Conservation (phyloP, 192 early-diverging fungal genomes). For the Podila clonocystis region DNA sequence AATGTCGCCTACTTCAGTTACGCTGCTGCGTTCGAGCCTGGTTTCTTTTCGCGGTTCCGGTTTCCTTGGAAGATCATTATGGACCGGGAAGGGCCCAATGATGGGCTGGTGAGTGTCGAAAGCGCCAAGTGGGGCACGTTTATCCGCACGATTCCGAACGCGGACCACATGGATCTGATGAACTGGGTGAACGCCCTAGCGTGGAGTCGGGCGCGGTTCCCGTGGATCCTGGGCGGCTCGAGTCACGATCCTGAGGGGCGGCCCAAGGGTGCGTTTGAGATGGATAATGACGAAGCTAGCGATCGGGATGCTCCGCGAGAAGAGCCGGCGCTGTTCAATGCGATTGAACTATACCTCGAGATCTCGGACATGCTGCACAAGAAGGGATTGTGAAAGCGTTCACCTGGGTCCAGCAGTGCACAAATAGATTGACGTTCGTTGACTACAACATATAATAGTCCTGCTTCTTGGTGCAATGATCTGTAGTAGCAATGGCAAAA, state of each 20-base stretch:
- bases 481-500: no score
- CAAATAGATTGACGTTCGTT: no score
- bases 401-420: no score
- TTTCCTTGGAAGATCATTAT: conserved; percentile 84
- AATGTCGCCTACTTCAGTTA: conserved; percentile 84
- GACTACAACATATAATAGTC: no score
- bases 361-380: conserved; percentile 44
- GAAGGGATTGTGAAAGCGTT: conserved; percentile 21
- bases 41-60: conserved; percentile 75
- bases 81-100: conserved; percentile 87
- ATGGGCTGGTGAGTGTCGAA: conserved; percentile 90
- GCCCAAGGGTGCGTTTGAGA: conserved; percentile 37
- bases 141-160: conserved; percentile 65
- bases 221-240: conserved; percentile 46
- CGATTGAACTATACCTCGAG: conserved; percentile 47
- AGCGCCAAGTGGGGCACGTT: conserved; percentile 92
- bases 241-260: conserved; percentile 43
- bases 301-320: conserved; percentile 7
- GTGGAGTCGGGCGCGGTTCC: conserved; percentile 44
- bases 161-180: conserved; percentile 51
- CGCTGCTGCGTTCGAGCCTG: conserved; percentile 74
- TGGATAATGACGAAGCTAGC: conserved; percentile 12
- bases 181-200: conserved; percentile 48
- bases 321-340: conserved; percentile 38
- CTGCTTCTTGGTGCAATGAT: no score